phyloP scores from a whole-genome alignment of 176 grass and related monocot genomes.

The Eragrostis curvula region DNA sequence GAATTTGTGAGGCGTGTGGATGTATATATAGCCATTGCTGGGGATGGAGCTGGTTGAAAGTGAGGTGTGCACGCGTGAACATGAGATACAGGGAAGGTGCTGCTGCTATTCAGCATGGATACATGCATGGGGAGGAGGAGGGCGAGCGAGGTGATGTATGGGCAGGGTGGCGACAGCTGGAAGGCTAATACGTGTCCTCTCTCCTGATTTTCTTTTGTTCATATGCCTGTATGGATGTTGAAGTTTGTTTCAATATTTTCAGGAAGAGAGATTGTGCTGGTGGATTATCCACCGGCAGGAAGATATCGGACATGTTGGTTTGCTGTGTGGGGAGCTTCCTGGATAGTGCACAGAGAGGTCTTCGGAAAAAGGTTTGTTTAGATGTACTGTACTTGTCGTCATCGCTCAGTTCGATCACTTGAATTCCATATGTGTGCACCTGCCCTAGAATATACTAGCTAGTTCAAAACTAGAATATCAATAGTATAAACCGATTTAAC shows the following conservation, averaged over 20 bases:
- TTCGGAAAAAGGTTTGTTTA: constrained; percentile 2
- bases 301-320: constrained; percentile 33
- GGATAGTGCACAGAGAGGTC: constrained; percentile 35
- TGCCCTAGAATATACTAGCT: too few relatives aligned
- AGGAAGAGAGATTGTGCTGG: not conserved
- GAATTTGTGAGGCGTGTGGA: too few relatives aligned
- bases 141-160: constrained; percentile 34
- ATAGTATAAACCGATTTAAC: too few relatives aligned
- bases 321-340: constrained; percentile 35
- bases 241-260: not conserved
- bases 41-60: not conserved
- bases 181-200: constrained; percentile 41
- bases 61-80: constrained; percentile 12
- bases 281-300: constrained; percentile 55
- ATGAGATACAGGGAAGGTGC: not conserved
- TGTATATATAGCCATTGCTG: too few relatives aligned
- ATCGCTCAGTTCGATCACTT: too few relatives aligned
- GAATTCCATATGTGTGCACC: too few relatives aligned
- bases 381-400: too few relatives aligned
- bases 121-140: constrained; percentile 42
- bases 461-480: too few relatives aligned
- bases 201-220: constrained; percentile 1
- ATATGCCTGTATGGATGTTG: not conserved
- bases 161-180: constrained; percentile 43
- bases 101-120: not conserved